phyloP scores from a whole-genome alignment of 2,329 filamentous ascomycete species.

The Colletotrichum theobromicola region DNA sequence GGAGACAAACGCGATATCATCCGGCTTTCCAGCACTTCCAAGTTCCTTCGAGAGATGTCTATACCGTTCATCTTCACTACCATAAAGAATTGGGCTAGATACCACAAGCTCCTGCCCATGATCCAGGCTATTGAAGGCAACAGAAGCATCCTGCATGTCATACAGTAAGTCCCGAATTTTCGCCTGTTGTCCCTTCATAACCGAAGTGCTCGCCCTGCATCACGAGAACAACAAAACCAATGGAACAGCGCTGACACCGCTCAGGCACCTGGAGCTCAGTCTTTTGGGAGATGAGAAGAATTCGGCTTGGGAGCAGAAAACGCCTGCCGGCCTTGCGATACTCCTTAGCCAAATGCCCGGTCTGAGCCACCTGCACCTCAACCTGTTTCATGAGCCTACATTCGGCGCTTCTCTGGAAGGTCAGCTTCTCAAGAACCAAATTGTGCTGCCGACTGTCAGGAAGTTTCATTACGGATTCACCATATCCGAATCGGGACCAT shows the following conservation, averaged over 20 bases:
- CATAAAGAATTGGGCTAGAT: rapidly evolving
- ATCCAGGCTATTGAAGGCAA: background rate
- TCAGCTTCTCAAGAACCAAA: no score
- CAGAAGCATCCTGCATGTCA: rapidly evolving
- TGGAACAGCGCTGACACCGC: background rate
- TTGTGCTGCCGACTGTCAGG: no score
- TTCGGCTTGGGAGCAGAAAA: background rate
- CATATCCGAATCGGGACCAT: no score
- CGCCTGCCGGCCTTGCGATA: rapidly evolving
- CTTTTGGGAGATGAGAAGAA: background rate
- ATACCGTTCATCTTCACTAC: background rate
- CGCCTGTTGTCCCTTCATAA: no score
- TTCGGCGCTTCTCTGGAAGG: no score
- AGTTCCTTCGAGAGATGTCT: background rate
- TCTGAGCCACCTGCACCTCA: background rate
- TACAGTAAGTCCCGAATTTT: background rate
- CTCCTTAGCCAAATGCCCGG: background rate
- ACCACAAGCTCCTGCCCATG: background rate
- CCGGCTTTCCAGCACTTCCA: background rate
- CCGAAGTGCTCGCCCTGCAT: background rate
- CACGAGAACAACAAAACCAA: no score
- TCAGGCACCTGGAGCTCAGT: background rate
- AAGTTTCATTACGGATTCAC: no score
- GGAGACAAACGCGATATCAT: background rate
- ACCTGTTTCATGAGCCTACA: no score